Base-by-base conservation (phyloP, 352 stramenopile species). In the Globisporangium parvum region DNA sequence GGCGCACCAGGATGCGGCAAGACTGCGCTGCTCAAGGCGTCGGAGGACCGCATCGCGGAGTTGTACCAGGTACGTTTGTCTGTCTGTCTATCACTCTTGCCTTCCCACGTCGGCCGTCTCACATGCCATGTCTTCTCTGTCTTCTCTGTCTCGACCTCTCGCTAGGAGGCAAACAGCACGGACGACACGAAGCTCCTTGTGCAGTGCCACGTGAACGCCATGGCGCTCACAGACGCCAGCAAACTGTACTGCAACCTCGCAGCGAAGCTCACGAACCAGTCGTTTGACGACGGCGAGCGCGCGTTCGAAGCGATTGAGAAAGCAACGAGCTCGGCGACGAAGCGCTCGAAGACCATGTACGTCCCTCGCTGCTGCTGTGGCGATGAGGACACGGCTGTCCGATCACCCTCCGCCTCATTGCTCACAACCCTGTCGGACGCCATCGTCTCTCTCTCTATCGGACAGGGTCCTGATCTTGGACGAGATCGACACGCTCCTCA, bases 1-100 rank as follows among this genome's bases (percentile, higher is more conserved):
- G 85, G 85, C 0, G 70, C 85, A 11, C 85, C 85, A 10, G 85
- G 85, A 0, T 91, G 80, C 39, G 85, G 85, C 23, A 94, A 94
- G 57, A 86, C 81, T 0, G 85, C 85, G 12, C 57, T 92, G 40
- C 61, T 93, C 49, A 79, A 81, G 53, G 64, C 71, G 2, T 81
- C 81, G 1, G 61, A 85, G 45, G 37, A 58, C 21, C 55, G 75
- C 17, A 83, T 93, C 47, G 51, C 73, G 28, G 55, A 75, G 11
- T 57, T 88, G 31, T 84, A 84, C 45, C 60, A 70, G 65, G 75
- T 87, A 70, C 50, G 51, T 47, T n/a, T 31, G 37, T 17, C 37
- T 20, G 39, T 20, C 39, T 47, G n/a, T n/a, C 39, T 18, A 45
- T 18, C 39, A 6, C 11, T 45, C 39, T 2, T 18, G 39, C 10